Base-by-base conservation (phyloP, 2,329 filamentous ascomycete genomes). In the Penicillium rolfsii region DNA sequence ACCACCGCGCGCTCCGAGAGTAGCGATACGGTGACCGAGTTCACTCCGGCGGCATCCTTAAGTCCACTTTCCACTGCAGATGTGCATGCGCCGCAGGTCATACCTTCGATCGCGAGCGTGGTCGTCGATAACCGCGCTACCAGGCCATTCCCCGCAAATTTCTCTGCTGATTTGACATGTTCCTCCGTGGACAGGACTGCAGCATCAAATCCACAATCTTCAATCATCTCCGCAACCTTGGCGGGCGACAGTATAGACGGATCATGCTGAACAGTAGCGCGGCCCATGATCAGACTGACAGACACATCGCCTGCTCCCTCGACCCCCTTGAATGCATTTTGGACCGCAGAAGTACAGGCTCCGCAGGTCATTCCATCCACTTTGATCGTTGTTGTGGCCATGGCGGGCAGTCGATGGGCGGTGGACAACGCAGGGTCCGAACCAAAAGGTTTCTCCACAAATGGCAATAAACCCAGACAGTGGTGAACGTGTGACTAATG, bases 281-380 rank as follows among this genome's bases (percentile, higher is more conserved):
- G 88, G 77, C 97, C 93, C 87, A 97, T 96, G 58, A 97, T 90
- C 70, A 99, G 81, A 74, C 92, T 97, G 70, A 99, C 90, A 9
- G 93, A 96, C 61, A 98, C 92, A 69, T 85, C 92, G 64, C 90
- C 91, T 9, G 95, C 88, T 57, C 95, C 94, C 41, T 89, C 83
- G 5, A 96, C 85, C 67, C 85, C 87, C 71, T 91, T 90, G 80
- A 99, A 96, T 67, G 91, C 95, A 61, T 89, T 87, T 83, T 98
- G 94, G 69, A 99, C 89, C n/a, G 95, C 89, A 48, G 93, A 96
- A 30, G 94, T 97, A 76, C 95, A 99, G 69, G 94, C 90, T 73
- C 94, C 93, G 80, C 95, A 99, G 66, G 83, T 85, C 82, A 84
- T 99, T 69, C 95, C 95, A 67, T 90, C 92, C 43, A 99, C 90